phyloP scores from a whole-genome alignment of 2,329 filamentous ascomycete species.

The Hypomyces rosellus region DNA sequence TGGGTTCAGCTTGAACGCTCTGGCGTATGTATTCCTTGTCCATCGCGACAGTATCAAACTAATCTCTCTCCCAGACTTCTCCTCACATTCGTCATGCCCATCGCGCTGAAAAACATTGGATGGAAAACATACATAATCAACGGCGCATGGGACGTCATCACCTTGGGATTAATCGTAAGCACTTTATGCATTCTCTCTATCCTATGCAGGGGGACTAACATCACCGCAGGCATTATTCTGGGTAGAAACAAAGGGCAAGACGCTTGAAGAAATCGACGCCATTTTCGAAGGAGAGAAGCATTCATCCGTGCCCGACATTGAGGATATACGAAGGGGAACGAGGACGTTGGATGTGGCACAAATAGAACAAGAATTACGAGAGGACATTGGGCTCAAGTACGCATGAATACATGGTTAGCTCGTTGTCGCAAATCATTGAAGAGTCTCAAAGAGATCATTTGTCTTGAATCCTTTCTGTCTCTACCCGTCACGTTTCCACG shows the following conservation, averaged over 20 bases:
- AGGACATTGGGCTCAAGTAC: constrained; percentile 6
- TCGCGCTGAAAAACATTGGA: constrained; percentile 31
- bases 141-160: constrained; percentile 20
- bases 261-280: constrained; percentile 30
- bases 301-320: constrained; percentile 13
- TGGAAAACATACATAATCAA: constrained; percentile 33
- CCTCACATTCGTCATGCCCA: constrained; percentile 36
- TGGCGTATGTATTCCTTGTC: constrained; percentile 8
- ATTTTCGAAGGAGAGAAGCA: constrained; percentile 24
- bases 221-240: constrained; percentile 12
- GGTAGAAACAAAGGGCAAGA: constrained; percentile 31
- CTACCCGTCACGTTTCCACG: too few species aligned
- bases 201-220: constrained; percentile 36
- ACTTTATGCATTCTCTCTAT: background rate
- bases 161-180: constrained; percentile 14
- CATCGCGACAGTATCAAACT: constrained; percentile 27
- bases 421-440: too few species aligned
- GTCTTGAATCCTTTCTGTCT: too few species aligned
- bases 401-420: too few species aligned
- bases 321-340: constrained; percentile 13
- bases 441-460: too few species aligned
- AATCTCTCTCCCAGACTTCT: constrained; percentile 31
- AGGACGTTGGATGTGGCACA: constrained; percentile 9
- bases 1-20: constrained; percentile 7
- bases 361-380: constrained; percentile 10